A percentile compares a stretch with the other conserved stretches of the same genome.
These are phyloP conservation scores for Porogramme epimiltina DNA, from an alignment of 1,284 basidiomycete species.

Conservation along the genomic window DNA sequence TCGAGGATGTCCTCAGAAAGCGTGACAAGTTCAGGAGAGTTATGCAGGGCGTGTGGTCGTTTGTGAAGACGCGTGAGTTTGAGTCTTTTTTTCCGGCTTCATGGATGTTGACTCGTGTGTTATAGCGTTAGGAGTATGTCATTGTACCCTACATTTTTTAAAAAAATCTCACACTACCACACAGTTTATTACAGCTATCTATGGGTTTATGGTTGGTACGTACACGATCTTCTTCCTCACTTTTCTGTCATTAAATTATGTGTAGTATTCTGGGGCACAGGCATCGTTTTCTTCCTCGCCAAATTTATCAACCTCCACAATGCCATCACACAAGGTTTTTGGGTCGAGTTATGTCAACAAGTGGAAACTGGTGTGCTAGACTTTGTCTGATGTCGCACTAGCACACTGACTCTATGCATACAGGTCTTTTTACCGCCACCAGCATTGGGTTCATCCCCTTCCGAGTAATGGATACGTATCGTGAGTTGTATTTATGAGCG, in stretches of 20 bases:
- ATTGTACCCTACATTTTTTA: not conserved
- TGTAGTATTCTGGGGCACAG: slow-evolving; percentile 75
- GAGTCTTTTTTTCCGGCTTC: not conserved
- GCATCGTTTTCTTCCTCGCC: slow-evolving; percentile 76
- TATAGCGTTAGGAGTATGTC: not conserved
- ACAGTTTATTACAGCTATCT: slow-evolving; percentile 74
- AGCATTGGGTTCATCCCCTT: slow-evolving; percentile 75
- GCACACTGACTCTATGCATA: too few species aligned
- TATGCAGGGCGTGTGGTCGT: slow-evolving; percentile 78
- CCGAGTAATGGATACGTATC: slow-evolving; percentile 77
- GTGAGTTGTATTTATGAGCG: slow-evolving; percentile 41
- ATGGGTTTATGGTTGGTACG: slow-evolving; percentile 77
- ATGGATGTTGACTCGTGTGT: not conserved
- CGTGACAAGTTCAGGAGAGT: slow-evolving; percentile 64
- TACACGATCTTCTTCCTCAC: not conserved
- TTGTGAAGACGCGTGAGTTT: slow-evolving; percentile 68
- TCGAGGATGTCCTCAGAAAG: slow-evolving; percentile 74
- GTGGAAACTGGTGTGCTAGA: slow-evolving; percentile 67
- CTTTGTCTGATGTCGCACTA: not conserved
- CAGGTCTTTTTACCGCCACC: slow-evolving; percentile 82
- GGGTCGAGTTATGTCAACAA: slow-evolving; percentile 81
- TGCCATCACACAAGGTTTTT: slow-evolving; percentile 62
- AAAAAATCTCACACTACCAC: too few species aligned
- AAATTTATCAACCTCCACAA: slow-evolving; percentile 75
- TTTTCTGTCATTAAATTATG: not conserved